Evolutionary conservation across 306 rosid genomes (phyloP), one percentile per base, ranked within the genome.

Genomic region (Lablab purpureus): DNA sequence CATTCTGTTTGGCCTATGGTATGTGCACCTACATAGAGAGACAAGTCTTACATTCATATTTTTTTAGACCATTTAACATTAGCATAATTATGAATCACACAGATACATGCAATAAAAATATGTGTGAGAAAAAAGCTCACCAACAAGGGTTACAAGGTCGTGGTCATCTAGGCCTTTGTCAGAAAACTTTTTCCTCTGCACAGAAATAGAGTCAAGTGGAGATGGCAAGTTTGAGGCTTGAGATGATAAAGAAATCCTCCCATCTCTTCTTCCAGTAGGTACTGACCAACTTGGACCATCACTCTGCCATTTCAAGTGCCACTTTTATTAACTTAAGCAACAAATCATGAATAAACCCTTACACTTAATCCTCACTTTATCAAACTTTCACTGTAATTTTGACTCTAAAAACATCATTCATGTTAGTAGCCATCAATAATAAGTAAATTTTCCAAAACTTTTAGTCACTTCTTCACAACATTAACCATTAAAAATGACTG

Each of bases 221-320:
- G 97, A 92, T 17, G 97, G 94, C 56, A 90, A 50, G 46, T 77
- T 83, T 41, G 91, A 78, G 4, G 91, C 90, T 59, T 83, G 63
- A 18, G 87, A 81, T 19, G 80, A 50, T n/a, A 51, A 79, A 23
- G 94, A 92, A 12, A 77, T 51, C 58, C 73, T 56, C 3, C 94
- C 94, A 78, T 92, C 90, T 69, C 84, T 92, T 90, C 97, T 88
- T n/a, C 91, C 93, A 0, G 88, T 85, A 2, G 86, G 87, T 6
- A 92, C 93, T 17, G 85, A 37, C 91, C 94, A 92, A 47, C 91
- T 92, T 80, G 97, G 94, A 23, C 94, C 97, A 67, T 60, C 77
- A 76, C 88, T 91, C 89, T 91, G 79, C 49, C 30, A 7, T 22
- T 15, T 13, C 0, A 51, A 13, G 52, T 30, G 68, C 50, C 64